Percentiles rank a stretch among this genome's conserved stretches.
These are phyloP conservation scores for Solanum etuberosum DNA, from an alignment of 257 asterid species.

Conservation along the genomic window DNA sequence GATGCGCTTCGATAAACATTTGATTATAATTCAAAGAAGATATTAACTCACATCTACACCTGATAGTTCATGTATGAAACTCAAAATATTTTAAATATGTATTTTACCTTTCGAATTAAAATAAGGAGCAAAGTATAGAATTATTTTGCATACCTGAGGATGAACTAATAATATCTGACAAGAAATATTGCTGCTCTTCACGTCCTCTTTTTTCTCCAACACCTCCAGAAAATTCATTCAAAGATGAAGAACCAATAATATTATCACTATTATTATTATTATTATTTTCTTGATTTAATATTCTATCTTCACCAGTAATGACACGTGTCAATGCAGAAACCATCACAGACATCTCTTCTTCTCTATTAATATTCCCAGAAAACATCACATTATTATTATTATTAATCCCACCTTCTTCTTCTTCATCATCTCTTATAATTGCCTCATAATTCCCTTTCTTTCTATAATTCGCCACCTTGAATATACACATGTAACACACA, in stretches of 20 bases:
- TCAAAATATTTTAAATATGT: too few relatives aligned
- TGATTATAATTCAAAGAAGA: too few relatives aligned
- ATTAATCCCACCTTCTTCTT: neutral
- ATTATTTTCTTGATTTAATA: neutral
- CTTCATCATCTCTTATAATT: neutral
- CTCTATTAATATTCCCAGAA: slow-evolving; percentile 22
- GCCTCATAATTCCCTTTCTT: neutral
- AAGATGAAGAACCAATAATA: neutral
- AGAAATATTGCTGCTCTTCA: neutral
- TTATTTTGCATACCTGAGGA: neutral
- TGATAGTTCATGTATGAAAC: too few relatives aligned
- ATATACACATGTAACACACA: slow-evolving; percentile 7
- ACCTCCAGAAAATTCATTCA: slow-evolving; percentile 10
- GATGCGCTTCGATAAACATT: too few relatives aligned
- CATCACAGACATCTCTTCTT: slow-evolving; percentile 66
- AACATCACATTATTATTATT: neutral
- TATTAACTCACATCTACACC: too few relatives aligned
- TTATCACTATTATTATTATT: neutral
- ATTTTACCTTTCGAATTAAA: too few relatives aligned
- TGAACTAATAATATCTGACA: neutral
- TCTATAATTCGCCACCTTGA: slow-evolving; percentile 21
- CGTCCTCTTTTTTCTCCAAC: slow-evolving; percentile 45
- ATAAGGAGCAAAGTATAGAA: neutral
- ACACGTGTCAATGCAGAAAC: slow-evolving; percentile 63
- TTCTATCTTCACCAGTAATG: slow-evolving; percentile 23